phyloP scores from a whole-genome alignment of 2,329 filamentous ascomycete genomes.

The Ophiostoma novo-ulmi region DNA sequence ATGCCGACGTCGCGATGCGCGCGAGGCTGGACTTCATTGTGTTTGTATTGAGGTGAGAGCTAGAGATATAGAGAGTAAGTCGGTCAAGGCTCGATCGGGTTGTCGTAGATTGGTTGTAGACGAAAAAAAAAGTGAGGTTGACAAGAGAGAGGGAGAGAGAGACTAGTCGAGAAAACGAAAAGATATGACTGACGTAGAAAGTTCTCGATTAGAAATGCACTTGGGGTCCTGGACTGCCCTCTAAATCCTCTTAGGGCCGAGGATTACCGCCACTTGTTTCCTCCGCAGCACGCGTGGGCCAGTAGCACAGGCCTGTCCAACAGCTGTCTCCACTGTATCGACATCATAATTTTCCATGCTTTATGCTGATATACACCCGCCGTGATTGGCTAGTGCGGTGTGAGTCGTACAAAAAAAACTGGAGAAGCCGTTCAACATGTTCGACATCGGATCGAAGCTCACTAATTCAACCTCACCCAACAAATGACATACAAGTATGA shows the following conservation, averaged over 20 bases:
- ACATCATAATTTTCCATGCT: conserved; percentile 19
- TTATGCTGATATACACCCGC: conserved; percentile 10
- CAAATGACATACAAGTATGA: no score
- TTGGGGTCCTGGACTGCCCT: conserved; percentile 16
- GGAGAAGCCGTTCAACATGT: neutral
- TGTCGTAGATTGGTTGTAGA: neutral
- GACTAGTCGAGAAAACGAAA: conserved; percentile 11
- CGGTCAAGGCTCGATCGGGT: neutral
- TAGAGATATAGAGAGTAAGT: neutral
- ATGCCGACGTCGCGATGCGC: conserved; percentile 24
- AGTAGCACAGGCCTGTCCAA: conserved; percentile 8
- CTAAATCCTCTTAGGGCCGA: conserved; percentile 21
- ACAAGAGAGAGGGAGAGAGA: neutral
- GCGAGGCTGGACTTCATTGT: conserved; percentile 29
- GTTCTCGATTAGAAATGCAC: conserved; percentile 22
- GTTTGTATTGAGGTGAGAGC: neutral
- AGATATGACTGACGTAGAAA: conserved; percentile 2
- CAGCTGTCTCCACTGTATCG: conserved; percentile 10
- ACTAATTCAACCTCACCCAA: neutral
- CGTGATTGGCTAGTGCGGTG: conserved; percentile 21
- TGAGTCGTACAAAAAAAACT: neutral
- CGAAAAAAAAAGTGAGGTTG: neutral
- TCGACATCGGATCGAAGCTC: neutral
- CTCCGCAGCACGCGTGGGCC: conserved; percentile 7
- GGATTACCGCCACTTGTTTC: conserved; percentile 20